Evolutionary conservation across 345 rosid species (phyloP).

Genomic region (Diplotaxis tenuifolia): DNA sequence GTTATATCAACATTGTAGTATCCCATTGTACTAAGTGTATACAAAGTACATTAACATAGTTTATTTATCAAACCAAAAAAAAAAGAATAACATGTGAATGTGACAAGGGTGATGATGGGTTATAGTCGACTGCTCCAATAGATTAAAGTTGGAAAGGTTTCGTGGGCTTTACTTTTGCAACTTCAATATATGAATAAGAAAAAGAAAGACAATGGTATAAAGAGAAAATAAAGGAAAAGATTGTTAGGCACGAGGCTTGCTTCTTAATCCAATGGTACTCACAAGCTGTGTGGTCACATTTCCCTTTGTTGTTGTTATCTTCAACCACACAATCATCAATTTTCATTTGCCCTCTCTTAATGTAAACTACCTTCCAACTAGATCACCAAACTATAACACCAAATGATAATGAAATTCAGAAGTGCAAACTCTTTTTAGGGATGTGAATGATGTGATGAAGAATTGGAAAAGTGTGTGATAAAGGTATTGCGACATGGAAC

Average conservation of each 20-base stretch:
- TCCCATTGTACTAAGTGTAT: no score
- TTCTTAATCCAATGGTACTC: constrained; percentile 36
- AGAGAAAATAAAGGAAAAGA: constrained; percentile 31
- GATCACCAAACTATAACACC: constrained; percentile 25
- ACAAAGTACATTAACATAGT: background rate
- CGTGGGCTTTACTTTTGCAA: constrained; percentile 39
- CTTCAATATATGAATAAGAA: constrained; percentile 3
- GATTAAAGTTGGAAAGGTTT: constrained; percentile 40
- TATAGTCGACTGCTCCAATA: constrained; percentile 30
- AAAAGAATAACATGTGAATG: constrained; percentile 29
- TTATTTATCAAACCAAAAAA: background rate
- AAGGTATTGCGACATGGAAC: background rate
- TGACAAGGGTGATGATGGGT: constrained; percentile 35
- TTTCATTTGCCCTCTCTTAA: constrained; percentile 1
- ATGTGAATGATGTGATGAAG: constrained; percentile 7
- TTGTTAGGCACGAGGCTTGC: constrained; percentile 42
- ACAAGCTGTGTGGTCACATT: constrained; percentile 39
- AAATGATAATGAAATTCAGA: constrained; percentile 12
- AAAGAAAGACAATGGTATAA: constrained; percentile 28
- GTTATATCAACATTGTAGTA: background rate
- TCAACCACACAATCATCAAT: constrained; percentile 23
- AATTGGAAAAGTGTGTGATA: constrained; percentile 1
- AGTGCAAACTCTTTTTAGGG: constrained; percentile 11
- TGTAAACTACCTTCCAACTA: constrained; percentile 26
- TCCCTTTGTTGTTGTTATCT: constrained; percentile 14